phyloP scores from a whole-genome alignment of 208 protist genomes.

The Strigomonas culicis region DNA sequence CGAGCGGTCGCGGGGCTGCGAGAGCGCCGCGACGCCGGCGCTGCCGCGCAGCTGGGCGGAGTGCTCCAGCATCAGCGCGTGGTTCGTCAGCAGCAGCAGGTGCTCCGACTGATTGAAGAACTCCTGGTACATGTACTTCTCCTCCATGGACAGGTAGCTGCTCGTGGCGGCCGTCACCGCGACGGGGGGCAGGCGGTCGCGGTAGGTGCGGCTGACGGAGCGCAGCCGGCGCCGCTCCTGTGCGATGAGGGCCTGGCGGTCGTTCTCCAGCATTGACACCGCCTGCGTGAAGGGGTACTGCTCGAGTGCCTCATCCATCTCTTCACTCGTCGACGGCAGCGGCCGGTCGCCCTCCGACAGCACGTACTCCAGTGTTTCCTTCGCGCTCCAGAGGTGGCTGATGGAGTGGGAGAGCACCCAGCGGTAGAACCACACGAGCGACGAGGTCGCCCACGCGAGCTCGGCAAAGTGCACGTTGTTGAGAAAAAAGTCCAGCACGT shows the following conservation, averaged over 20 bases:
- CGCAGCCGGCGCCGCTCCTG: slow-evolving; percentile 66
- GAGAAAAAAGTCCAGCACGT: slow-evolving; percentile 53
- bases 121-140: slow-evolving; percentile 88
- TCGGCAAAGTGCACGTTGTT: slow-evolving; percentile 46
- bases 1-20: neutral
- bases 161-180: slow-evolving; percentile 60
- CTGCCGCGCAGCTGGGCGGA: slow-evolving; percentile 5
- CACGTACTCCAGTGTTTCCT: slow-evolving; percentile 80
- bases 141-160: slow-evolving; percentile 66
- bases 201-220: slow-evolving; percentile 67
- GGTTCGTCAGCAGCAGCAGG: slow-evolving; percentile 55
- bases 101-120: slow-evolving; percentile 85
- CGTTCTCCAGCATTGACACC: slow-evolving; percentile 54
- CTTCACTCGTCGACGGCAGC: slow-evolving; percentile 39
- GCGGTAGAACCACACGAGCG: slow-evolving; percentile 79
- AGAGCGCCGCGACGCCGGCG: neutral
- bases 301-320: slow-evolving; percentile 43
- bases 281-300: slow-evolving; percentile 54
- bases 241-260: slow-evolving; percentile 60
- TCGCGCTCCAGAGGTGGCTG: slow-evolving; percentile 56
- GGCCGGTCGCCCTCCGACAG: slow-evolving; percentile 36
- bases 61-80: slow-evolving; percentile 42
- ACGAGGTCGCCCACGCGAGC: slow-evolving; percentile 65
- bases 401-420: slow-evolving; percentile 84
- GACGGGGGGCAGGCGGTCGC: slow-evolving; percentile 39